A percentile compares a stretch with the other conserved stretches of the same genome.
These are phyloP conservation scores for Plasmodium vinckei DNA, from an alignment of 169 alveolate genomes.

Conservation along the genomic window DNA sequence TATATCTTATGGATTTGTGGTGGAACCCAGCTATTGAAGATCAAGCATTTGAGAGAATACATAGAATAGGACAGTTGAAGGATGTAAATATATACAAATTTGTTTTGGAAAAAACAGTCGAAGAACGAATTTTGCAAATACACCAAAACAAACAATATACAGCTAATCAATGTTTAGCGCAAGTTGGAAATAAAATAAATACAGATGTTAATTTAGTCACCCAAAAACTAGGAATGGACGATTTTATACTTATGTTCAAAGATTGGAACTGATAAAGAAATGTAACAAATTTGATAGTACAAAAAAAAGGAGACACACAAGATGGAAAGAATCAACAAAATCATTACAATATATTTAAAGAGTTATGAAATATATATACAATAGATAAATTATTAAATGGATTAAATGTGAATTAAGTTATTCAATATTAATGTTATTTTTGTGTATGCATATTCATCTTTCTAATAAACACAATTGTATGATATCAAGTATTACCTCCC, in stretches of 20 bases:
- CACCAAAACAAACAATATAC: conserved; percentile 80
- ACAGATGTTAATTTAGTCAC: conserved; percentile 44
- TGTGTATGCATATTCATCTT: too few relatives aligned
- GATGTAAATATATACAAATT: conserved; percentile 88
- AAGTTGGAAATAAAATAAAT: conserved; percentile 60
- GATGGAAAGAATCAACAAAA: background rate
- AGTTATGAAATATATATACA: too few relatives aligned
- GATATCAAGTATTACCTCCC: too few relatives aligned
- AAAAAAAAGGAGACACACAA: background rate
- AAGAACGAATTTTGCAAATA: conserved; percentile 89
- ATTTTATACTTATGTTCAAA: conserved; percentile 67
- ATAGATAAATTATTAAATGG: too few relatives aligned
- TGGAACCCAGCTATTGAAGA: conserved; percentile 94
- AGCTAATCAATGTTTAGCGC: conserved; percentile 53
- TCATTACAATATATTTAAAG: too few relatives aligned
- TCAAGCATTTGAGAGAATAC: conserved; percentile 95
- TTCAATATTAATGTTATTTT: too few relatives aligned
- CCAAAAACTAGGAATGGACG: conserved; percentile 72
- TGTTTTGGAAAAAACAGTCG: conserved; percentile 85
- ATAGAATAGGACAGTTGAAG: conserved; percentile 94
- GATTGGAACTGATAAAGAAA: conserved; percentile 53
- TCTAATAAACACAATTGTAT: too few relatives aligned
- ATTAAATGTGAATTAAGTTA: too few relatives aligned
- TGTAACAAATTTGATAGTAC: background rate
- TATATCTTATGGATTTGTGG: conserved; percentile 91